Base-by-base conservation (phyloP, 2,329 filamentous ascomycete species). In the Penicillium griseofulvum region DNA sequence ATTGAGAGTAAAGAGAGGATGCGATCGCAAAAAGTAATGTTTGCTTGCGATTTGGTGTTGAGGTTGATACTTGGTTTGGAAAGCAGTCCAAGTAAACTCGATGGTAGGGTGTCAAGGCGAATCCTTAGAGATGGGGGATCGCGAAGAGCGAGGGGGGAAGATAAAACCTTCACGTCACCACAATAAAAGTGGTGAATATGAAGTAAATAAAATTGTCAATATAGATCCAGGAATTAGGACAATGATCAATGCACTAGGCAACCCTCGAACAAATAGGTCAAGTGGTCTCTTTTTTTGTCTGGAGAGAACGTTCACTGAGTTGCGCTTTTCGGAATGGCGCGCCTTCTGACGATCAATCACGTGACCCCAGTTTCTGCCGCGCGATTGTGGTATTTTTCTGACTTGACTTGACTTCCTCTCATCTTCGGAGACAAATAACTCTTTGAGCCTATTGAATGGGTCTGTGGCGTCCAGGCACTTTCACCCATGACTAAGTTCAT, bases 401-500 rank as follows among this genome's bases (percentile, higher is more conserved):
- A 34, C 36, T 44, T 19, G 26, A 14, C 17, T 50, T 42, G 36
- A 49, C 31, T 48, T 39, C 37, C 42, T 48, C 50, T 47, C 49
- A 48, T 29, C 42, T 47, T 52, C 29, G 28, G 37, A 38, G 46
- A 48, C 38, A 44, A 29, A 37, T 49, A 29, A 4, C 12, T 49
- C 17, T 49, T 36, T 55, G 28, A 26, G 36, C 49, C 55, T 51
- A 44, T 55, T 51, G 53, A 42, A 49, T 55, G 47, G 55, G 54
- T 50, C 52, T 52, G 42, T 58, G 52, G 53, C 54, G 56, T 54
- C 51, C 38, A 52, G 48, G 50, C 57, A 51, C 51, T 51, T 51
- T 65, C 54, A 57, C 61, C 48, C 57, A 64, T 67, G 64, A 67
- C 62, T 54, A 64, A 63, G 58, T 74, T 73, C 67, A 75, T 75